Evolutionary conservation across 2,329 filamentous ascomycete genomes (phyloP), one percentile per base, ranked within the genome.

Genomic region (Cadophora gregata): DNA sequence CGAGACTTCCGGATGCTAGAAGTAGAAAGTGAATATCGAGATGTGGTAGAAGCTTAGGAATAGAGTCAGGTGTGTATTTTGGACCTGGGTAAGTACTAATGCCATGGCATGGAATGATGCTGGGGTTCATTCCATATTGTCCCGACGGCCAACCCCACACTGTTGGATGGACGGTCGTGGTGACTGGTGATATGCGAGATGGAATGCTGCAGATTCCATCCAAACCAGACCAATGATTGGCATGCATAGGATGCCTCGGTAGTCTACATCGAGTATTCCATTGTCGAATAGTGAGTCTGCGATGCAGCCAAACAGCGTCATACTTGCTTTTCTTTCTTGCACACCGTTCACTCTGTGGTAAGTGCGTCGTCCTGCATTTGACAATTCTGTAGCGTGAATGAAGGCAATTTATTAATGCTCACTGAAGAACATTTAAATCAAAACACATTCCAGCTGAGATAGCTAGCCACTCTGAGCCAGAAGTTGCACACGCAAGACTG

Each of bases 281-380:
- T 67, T 67, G 65, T 67, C 62, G 58, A 65, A 65, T 65, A 36
- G 42, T n/a, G 19, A 59, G 56, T 45, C 36, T 45, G 24, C 38
- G 50, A 55, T 64, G 65, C 42, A 59, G n/a, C 25, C 16, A 29
- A 24, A 31, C 38, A 58, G 62, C 48, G 62, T 64, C 65, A 64
- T 67, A 14, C 29, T 67, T 62, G 36, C 38, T 67, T 67, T 66
- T 59, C 14, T n/a, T n/a, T 24, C 16, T 27, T 59, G 36, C 56
- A 45, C 38, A 45, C 24, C 55, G 62, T 56, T 50, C 29, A 47
- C 31, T 25, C 21, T 42, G 21, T 53, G n/a, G 50, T 45, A 25
- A 21, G 29, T 42, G 21, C 48, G 24, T 55, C 48, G 24, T 55
- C 59, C 19, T 50, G 25, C 12, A 25, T 59, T 60, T 16, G 27